Evolutionary conservation across 2,329 filamentous ascomycete genomes (phyloP), one percentile per base, ranked within the genome.

Genomic region (Ceratocystis diversiconidia): DNA sequence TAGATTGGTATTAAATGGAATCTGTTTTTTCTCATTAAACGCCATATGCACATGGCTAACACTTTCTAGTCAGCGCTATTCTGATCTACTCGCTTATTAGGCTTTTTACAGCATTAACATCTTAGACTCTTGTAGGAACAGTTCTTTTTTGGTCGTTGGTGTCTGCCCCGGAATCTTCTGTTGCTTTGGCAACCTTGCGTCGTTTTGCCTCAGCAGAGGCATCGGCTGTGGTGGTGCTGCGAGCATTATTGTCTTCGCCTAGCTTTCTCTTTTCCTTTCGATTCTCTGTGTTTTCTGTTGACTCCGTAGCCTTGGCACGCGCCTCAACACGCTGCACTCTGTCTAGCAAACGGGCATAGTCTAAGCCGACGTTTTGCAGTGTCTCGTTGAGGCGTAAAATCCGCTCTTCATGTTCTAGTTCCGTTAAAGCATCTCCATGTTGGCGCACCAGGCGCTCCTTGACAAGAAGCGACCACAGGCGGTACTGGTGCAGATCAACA

Each of bases 401-500:
- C 44, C 88, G 81, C 73, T 92, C 88, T 0, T 76, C 73, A 4
- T 78, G 77, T 65, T 90, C 87, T 50, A 92, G 76, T 73, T 92
- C 86, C 46, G 82, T 81, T 12, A 95, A 78, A 1, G 82, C 75
- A 70, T 92, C 86, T 66, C 80, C 81, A 71, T 94, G 92, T 70
- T 90, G 87, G 57, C 82, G 80, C 72, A 89, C 91, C 3, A 95
- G 77, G 44, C 90, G 79, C 71, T 89, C 82, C 76, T 94, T 94
- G n/a, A 87, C 83, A 52, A 89, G 78, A 28, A 92, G 74, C 36
- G 85, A 79, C 88, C 88, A 95, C 57, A 90, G 80, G 68, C 80
- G 82, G 72, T 88, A 88, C 62, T 80, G 2, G 80, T 80, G 0
- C 80, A 70, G 15, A 71, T 74, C 72, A 70, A 76, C 66, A 36